phyloP scores from a whole-genome alignment of 2,329 filamentous ascomycete genomes.

The Ascochyta lentis region DNA sequence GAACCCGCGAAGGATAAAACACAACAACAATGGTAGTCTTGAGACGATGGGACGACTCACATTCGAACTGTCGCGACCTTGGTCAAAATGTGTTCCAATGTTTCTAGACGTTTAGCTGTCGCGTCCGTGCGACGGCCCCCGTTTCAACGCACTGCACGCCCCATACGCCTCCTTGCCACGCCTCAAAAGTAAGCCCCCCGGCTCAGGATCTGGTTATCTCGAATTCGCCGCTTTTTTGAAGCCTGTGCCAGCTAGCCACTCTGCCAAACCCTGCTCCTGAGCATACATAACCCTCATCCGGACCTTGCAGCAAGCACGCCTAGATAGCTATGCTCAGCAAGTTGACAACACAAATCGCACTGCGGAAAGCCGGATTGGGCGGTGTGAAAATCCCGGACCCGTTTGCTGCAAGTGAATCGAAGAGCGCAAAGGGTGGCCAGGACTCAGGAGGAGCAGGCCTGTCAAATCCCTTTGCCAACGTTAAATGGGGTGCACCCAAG shows the following conservation, averaged over 20 bases:
- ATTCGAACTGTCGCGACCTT: neutral
- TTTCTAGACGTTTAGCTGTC: slow-evolving; percentile 5
- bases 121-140: slow-evolving; percentile 20
- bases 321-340: slow-evolving; percentile 59
- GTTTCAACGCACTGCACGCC: slow-evolving; percentile 17
- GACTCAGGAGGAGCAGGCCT: slow-evolving; percentile 28
- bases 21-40: neutral
- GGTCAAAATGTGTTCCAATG: slow-evolving; percentile 4
- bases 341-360: slow-evolving; percentile 64
- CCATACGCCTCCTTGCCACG: slow-evolving; percentile 14
- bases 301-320: neutral
- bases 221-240: slow-evolving; percentile 1
- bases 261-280: neutral
- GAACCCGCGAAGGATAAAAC: neutral
- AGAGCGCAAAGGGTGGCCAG: slow-evolving; percentile 36
- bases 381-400: slow-evolving; percentile 55
- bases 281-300: neutral
- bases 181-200: slow-evolving; percentile 7
- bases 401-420: slow-evolving; percentile 32
- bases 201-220: neutral
- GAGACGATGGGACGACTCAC: neutral
- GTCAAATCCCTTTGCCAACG: slow-evolving; percentile 46
- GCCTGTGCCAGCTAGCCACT: neutral
- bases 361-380: slow-evolving; percentile 63
- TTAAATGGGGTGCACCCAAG: slow-evolving; percentile 44